phyloP scores from a whole-genome alignment of 345 rosid species.

The Arabidopsis suecica region DNA sequence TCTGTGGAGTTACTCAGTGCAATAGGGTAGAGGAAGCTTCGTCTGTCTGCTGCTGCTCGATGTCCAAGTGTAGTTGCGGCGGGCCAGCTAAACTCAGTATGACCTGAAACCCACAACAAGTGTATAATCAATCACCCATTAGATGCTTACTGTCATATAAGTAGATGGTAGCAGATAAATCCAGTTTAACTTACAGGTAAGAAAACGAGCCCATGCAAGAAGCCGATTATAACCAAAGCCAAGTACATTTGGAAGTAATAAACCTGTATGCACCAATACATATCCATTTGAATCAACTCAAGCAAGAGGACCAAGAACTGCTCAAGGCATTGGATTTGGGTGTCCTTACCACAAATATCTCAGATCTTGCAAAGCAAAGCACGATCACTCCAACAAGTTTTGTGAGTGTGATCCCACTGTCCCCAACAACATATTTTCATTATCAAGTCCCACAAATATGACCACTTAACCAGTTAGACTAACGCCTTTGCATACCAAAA shows the following conservation, averaged over 20 bases:
- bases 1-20: constrained; percentile 45
- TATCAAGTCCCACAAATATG: constrained; percentile 36
- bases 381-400: constrained; percentile 90
- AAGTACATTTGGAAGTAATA: constrained; percentile 96
- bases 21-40: constrained; percentile 49
- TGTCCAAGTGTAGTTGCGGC: constrained; percentile 49
- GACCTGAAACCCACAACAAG: constrained; percentile 60
- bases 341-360: constrained; percentile 80
- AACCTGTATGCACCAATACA: constrained; percentile 60
- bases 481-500: constrained; percentile 25
- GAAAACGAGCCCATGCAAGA: constrained; percentile 91
- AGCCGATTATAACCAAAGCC: constrained; percentile 84
- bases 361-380: constrained; percentile 85
- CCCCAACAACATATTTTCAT: constrained; percentile 36
- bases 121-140: constrained; percentile 21
- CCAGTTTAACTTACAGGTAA: constrained; percentile 71
- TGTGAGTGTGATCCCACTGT: constrained; percentile 93
- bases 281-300: constrained; percentile 27
- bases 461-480: constrained; percentile 16
- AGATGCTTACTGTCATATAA: constrained; percentile 19
- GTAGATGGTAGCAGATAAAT: constrained; percentile 12
- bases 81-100: constrained; percentile 82
- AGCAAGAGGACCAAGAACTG: constrained; percentile 31
- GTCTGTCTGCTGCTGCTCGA: constrained; percentile 36
- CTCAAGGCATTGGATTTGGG: constrained; percentile 31